Evolutionary conservation across 1,284 basidiomycete species (phyloP).

Genomic region (Cryptococcus sp.): DNA sequence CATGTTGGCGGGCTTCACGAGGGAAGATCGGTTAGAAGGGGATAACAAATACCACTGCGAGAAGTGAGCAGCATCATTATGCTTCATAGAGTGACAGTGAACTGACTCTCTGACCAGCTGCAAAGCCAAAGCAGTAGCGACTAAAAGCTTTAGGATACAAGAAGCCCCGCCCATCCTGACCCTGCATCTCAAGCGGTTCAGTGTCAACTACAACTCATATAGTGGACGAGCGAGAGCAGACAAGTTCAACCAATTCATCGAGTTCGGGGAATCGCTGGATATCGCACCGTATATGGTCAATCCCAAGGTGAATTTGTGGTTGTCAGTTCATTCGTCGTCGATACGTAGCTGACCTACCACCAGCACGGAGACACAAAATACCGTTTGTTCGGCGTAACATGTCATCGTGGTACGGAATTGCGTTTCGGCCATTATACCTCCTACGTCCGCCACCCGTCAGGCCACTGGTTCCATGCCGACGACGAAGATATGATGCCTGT

Average conservation of each 20-base stretch:
- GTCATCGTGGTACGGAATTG: conserved; percentile 87
- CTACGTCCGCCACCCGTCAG: conserved; percentile 71
- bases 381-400: conserved; percentile 86
- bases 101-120: conserved; percentile 27
- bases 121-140: conserved; percentile 48
- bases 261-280: conserved; percentile 77
- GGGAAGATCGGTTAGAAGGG: conserved; percentile 79
- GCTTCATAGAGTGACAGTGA: neutral
- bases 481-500: conserved; percentile 71
- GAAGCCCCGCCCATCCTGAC: conserved; percentile 88
- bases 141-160: conserved; percentile 64
- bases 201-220: conserved; percentile 38
- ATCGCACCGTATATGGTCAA: conserved; percentile 83
- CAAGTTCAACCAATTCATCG: conserved; percentile 76
- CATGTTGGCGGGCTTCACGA: conserved; percentile 80
- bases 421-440: conserved; percentile 97
- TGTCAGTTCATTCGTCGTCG: neutral
- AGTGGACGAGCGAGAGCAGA: conserved; percentile 72
- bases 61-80: conserved; percentile 65
- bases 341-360: neutral
- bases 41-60: conserved; percentile 98
- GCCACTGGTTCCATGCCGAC: conserved; percentile 89
- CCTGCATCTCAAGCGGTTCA: conserved; percentile 94
- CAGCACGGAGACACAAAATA: conserved; percentile 70
- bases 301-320: conserved; percentile 55